A percentile compares a stretch with the other conserved stretches of the same genome.
phyloP scores from a whole-genome alignment of 371 early-diverging fungal genomes.

The Apophysomyces variabilis region DNA sequence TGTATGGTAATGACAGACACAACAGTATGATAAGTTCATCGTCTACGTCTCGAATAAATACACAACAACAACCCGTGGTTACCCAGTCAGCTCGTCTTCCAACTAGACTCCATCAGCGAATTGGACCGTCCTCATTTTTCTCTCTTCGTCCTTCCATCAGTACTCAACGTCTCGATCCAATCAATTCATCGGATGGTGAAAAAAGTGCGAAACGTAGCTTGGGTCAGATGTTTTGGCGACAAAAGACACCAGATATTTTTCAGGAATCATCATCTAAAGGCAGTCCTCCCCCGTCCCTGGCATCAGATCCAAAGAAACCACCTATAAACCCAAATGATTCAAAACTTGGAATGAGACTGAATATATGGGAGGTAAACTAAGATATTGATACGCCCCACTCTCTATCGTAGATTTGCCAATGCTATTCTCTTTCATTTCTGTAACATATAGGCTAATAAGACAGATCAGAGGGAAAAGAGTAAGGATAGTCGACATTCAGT shows the following conservation, averaged over 20 bases:
- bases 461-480: slow-evolving; percentile 1
- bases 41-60: not conserved
- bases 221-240: slow-evolving; percentile 8
- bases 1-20: not conserved
- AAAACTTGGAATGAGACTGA: not conserved
- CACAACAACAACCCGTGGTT: not conserved
- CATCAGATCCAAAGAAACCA: not conserved
- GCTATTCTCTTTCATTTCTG: too few species aligned
- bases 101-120: slow-evolving; percentile 1
- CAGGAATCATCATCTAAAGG: not conserved
- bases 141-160: slow-evolving; percentile 4
- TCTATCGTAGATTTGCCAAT: not conserved
- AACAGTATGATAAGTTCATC: not conserved
- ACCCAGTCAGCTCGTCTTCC: slow-evolving; percentile 3
- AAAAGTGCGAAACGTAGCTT: slow-evolving; percentile 1
- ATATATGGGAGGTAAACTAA: not conserved
- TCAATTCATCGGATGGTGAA: slow-evolving; percentile 3
- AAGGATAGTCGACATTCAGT: not conserved
- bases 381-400: not conserved
- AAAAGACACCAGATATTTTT: not conserved
- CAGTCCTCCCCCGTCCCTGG: not conserved
- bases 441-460: not conserved
- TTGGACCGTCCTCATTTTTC: slow-evolving; percentile 1
- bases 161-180: not conserved
- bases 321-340: not conserved